A percentile compares a stretch with the other conserved stretches of the same genome.
These are phyloP conservation scores for Trebouxiophyceae sp. DNA, from an alignment of 163 green algal species.

Conservation along the genomic window DNA sequence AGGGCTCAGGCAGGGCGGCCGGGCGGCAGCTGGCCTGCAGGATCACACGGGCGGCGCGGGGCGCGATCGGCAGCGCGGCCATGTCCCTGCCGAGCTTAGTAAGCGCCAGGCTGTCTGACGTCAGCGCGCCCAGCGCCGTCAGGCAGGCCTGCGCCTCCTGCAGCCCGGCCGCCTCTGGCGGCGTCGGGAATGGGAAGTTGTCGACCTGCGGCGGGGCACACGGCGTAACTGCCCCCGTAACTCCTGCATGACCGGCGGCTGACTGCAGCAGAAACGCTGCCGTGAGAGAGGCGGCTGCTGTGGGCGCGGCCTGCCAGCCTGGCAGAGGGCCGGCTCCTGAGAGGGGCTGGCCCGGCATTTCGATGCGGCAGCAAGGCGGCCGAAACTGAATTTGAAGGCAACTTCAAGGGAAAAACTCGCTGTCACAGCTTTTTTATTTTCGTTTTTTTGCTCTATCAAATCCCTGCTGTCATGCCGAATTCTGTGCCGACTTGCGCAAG, in stretches of 20 bases:
- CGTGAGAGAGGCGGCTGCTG: not conserved
- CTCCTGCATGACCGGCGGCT: too few relatives aligned
- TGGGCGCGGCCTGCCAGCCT: not conserved
- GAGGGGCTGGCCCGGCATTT: not conserved
- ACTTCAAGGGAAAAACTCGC: too few relatives aligned
- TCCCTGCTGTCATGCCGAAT: not conserved
- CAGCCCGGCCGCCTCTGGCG: slow-evolving; percentile 56
- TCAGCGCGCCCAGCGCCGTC: slow-evolving; percentile 57
- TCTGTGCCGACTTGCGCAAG: not conserved
- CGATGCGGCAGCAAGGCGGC: not conserved
- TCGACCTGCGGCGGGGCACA: slow-evolving; percentile 60
- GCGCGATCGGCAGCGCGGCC: slow-evolving; percentile 78
- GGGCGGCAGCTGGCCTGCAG: slow-evolving; percentile 61
- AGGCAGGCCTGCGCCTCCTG: slow-evolving; percentile 54
- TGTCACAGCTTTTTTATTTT: too few relatives aligned
- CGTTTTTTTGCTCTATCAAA: too few relatives aligned
- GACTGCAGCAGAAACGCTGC: too few relatives aligned
- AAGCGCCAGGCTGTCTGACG: slow-evolving; percentile 30
- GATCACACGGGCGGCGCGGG: slow-evolving; percentile 83
- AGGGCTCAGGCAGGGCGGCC: too few relatives aligned
- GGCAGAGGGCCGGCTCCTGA: not conserved
- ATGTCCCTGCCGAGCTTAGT: slow-evolving; percentile 72
- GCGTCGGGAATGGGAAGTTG: slow-evolving; percentile 87
- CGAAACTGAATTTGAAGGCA: too few relatives aligned
- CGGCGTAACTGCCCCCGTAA: too few relatives aligned